Base-by-base conservation (phyloP, 2,329 filamentous ascomycete species). In the Aspergillus ochraceus region DNA sequence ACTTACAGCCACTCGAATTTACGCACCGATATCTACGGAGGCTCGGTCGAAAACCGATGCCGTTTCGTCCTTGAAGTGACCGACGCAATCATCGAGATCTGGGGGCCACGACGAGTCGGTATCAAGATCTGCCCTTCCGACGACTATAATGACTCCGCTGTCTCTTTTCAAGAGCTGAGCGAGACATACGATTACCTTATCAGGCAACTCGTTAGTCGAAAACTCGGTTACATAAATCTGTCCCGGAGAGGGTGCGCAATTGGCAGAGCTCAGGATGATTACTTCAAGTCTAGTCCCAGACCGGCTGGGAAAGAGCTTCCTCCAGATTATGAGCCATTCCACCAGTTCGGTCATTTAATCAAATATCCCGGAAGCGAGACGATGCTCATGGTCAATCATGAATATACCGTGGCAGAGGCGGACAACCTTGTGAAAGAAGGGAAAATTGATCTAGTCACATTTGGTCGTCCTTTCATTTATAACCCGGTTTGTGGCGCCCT, bases 61-160 rank as follows among this genome's bases (percentile, higher is more conserved):
- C 63, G 66, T 17, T 75, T 76, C 61, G 56, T 68, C 3, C 67
- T 76, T 12, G 68, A 75, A 52, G 66, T 74, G 2, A 56, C 74
- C 32, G 66, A 70, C 10, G 70, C 68, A 0, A 66, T 75, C 1
- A 64, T 68, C 9, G 49, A 52, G 1, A 68, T 72, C 29, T 67
- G 63, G 49, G 65, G 68, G 12, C 19, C 64, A 17, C 55, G 57
- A 14, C 29, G 52, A 45, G 62, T 69, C n/a, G 63, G 69, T 19
- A 61, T 73, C 54, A 71, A 70, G 32, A 67, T 75, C 17, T 68
- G 69, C 29, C 68, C 70, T 22, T 58, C 66, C 17, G 73, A 74
- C 58, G 57, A 68, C 49, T 66, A 66, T 45, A 65, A 68, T 22
- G 65, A 67, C 58, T 59, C 59, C 2, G 42, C 50, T 19, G 59